A percentile compares a stretch with the other conserved stretches of the same genome.
Evolutionary conservation across 176 grass and related monocot genomes (phyloP).

Genomic region (Oryza punctata): DNA sequence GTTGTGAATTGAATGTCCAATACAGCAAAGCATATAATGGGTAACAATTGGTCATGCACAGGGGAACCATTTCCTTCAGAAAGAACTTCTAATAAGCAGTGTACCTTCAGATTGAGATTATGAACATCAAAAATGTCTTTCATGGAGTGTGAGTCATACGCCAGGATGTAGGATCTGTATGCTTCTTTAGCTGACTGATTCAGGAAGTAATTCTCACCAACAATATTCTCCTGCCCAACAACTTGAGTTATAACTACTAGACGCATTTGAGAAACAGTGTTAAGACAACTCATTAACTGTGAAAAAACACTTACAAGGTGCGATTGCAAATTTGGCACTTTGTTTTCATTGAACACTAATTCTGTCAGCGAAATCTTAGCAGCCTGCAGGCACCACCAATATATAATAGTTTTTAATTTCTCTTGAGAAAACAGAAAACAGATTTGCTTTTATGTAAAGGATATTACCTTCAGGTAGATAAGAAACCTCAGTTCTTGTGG

Average conservation of each 20-base stretch:
- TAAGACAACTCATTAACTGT: constrained; percentile 1
- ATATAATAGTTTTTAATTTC: constrained; percentile 12
- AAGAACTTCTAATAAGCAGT: constrained; percentile 13
- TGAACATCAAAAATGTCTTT: constrained; percentile 94
- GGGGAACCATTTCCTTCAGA: neutral
- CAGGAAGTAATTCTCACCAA: constrained; percentile 81
- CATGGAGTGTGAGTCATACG: constrained; percentile 94
- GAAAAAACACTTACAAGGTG: constrained; percentile 68
- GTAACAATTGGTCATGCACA: neutral
- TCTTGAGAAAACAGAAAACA: neutral
- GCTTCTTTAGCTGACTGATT: constrained; percentile 94
- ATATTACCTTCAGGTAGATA: constrained; percentile 75
- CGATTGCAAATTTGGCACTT: constrained; percentile 89
- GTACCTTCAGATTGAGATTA: constrained; percentile 88
- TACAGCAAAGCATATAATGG: neutral
- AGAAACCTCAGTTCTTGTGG: constrained; percentile 93
- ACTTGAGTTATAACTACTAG: constrained; percentile 24
- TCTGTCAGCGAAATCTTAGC: constrained; percentile 91
- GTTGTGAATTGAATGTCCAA: constrained; percentile 2
- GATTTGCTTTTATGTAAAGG: neutral
- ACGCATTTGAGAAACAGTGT: neutral
- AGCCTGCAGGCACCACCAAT: constrained; percentile 54
- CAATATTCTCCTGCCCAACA: constrained; percentile 78
- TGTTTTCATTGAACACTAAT: constrained; percentile 81
- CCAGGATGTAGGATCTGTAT: constrained; percentile 81